Percentiles rank a stretch among this genome's conserved stretches.
Evolutionary conservation across 164 flowering plant genomes (phyloP).

Genomic region (Magnolia officinalis): DNA sequence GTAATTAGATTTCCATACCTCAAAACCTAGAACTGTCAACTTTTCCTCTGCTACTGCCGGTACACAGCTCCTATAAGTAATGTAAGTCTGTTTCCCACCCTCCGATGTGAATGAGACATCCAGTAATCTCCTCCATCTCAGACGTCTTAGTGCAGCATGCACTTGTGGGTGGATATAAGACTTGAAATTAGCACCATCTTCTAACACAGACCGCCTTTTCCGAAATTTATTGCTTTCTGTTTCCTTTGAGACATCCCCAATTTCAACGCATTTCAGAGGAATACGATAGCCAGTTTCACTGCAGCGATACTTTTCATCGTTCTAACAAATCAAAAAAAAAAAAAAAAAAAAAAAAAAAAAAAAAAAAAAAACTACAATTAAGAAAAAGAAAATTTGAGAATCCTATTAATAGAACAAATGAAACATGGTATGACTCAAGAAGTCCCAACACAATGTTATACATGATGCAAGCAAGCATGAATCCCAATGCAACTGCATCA

Average conservation of each 20-base stretch:
- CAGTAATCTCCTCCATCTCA: constrained; percentile 33
- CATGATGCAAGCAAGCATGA: neutral
- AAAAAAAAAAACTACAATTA: neutral
- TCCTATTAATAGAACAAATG: neutral
- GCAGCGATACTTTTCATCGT: constrained; percentile 69
- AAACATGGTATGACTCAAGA: neutral
- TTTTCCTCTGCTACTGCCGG: constrained; percentile 66
- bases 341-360: neutral
- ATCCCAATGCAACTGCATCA: neutral
- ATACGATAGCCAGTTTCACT: constrained; percentile 96
- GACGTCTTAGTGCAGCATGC: constrained; percentile 14
- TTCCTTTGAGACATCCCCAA: constrained; percentile 27
- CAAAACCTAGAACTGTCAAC: constrained; percentile 78
- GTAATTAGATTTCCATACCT: constrained; percentile 43
- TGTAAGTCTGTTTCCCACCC: constrained; percentile 39
- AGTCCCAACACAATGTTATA: neutral
- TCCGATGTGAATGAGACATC: constrained; percentile 34
- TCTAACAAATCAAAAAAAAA: constrained; percentile 28
- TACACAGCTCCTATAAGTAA: constrained; percentile 85
- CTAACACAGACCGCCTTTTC: constrained; percentile 41
- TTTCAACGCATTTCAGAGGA: constrained; percentile 63
- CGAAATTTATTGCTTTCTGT: constrained; percentile 26
- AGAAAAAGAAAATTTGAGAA: neutral
- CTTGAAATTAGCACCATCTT: constrained; percentile 11
- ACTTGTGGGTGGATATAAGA: constrained; percentile 10